Evolutionary conservation across 1,284 basidiomycete species (phyloP).

Genomic region (Erythrobasidium hasegawianum): DNA sequence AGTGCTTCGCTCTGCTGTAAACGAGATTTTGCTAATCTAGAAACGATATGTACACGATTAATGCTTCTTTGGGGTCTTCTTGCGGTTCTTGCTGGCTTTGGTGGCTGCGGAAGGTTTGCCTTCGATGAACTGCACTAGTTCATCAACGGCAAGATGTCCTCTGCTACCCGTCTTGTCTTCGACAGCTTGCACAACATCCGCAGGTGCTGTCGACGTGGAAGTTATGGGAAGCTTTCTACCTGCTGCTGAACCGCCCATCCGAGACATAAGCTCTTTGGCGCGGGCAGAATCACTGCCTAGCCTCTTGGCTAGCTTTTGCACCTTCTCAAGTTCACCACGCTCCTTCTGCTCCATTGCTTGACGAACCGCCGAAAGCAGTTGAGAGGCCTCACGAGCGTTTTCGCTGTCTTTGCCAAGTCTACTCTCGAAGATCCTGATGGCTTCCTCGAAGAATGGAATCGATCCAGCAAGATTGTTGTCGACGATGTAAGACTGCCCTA

Average conservation of each 20-base stretch:
- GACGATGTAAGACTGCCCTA: slow-evolving; percentile 34
- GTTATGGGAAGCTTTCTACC: neutral
- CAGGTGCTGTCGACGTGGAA: slow-evolving; percentile 7
- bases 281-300: slow-evolving; percentile 24
- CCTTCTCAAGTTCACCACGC: slow-evolving; percentile 30
- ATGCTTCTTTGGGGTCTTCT: neutral
- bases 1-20: neutral
- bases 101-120: slow-evolving; percentile 10
- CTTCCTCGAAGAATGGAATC: slow-evolving; percentile 29
- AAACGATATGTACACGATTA: neutral
- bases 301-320: slow-evolving; percentile 32
- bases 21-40: neutral
- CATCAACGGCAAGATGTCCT: slow-evolving; percentile 33
- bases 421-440: slow-evolving; percentile 30
- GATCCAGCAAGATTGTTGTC: slow-evolving; percentile 24
- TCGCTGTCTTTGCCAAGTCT: slow-evolving; percentile 33
- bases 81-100: slow-evolving; percentile 6
- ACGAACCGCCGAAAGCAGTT: slow-evolving; percentile 27
- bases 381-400: slow-evolving; percentile 33
- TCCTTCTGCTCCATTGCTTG: slow-evolving; percentile 22
- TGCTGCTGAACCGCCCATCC: slow-evolving; percentile 1
- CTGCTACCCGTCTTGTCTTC: slow-evolving; percentile 20
- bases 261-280: slow-evolving; percentile 24
- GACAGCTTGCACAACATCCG: neutral
- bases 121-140: slow-evolving; percentile 32